Evolutionary conservation across 176 grass and related monocot species (phyloP), one percentile per base, ranked within the genome.

Genomic region (Ensete ventricosum): DNA sequence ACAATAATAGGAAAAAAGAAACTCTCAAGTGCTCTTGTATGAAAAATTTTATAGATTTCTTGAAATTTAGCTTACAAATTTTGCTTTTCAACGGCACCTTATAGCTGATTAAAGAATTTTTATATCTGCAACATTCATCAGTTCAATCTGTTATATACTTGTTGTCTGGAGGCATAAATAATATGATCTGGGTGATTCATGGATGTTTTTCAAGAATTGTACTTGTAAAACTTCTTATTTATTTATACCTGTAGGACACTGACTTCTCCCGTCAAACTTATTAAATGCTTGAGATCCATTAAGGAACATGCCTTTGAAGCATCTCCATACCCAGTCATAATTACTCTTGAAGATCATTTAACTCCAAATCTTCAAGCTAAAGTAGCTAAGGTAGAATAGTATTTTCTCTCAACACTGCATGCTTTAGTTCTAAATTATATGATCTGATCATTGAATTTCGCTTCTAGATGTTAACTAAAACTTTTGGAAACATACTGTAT

Each of bases 341-440:
- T 98, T 52, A 98, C 94, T 72, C 54, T 98, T 16, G 94, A 98
- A 85, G 90, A 98, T 21, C 94, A 98, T 78, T 82, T 98, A 65
- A 83, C 82, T 29, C 74, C 86, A 7, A 29, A 78, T 55, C 90
- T 97, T 75, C 93, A 88, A 54, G 88, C 83, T 50, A 85, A 87
- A 80, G 79, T 87, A 23, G 88, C 94, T 80, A 82, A 78, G 88
- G 93, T 92, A 52, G n/a, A 14, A 50, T 34, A 62, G 50, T 79
- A 2, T 23, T 26, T 3, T 9, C 4, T 20, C 12, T 7, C 14
- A 25, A 13, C 76, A 69, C 73, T 24, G 23, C 3, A 1, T 58
- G 59, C 54, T 73, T 49, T 23, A 9, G 4, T 53, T 79, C 23
- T 74, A 27, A 8, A 55, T 51, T 8, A 60, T 63, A 54, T 9